A percentile compares a stretch with the other conserved stretches of the same genome.
These are phyloP conservation scores for Kregervanrija delftensis DNA, from an alignment of 805 yeast genomes.

Conservation along the genomic window DNA sequence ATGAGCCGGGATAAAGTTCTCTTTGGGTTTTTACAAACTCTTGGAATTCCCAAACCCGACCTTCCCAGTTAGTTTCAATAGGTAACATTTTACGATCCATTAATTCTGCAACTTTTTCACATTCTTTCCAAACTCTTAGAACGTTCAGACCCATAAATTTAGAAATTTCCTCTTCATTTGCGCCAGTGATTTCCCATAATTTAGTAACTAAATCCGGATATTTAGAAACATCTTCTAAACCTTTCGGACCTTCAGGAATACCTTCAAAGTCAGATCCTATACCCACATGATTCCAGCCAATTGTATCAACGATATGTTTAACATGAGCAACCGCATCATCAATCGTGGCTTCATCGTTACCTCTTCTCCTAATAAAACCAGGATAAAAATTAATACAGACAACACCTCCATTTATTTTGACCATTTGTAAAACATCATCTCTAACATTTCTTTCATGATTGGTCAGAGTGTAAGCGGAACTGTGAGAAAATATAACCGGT, in stretches of 20 bases:
- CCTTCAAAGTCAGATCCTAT: slow-evolving; percentile 50
- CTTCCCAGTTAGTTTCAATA: slow-evolving; percentile 35
- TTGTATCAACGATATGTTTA: slow-evolving; percentile 32
- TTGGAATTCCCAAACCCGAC: slow-evolving; percentile 29
- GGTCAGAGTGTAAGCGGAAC: slow-evolving; percentile 35
- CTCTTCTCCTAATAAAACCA: slow-evolving; percentile 25
- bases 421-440: slow-evolving; percentile 36
- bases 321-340: slow-evolving; percentile 43
- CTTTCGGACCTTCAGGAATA: slow-evolving; percentile 40
- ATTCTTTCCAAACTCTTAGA: slow-evolving; percentile 38
- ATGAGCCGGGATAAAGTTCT: slow-evolving; percentile 8
- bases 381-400: slow-evolving; percentile 42
- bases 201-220: slow-evolving; percentile 43
- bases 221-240: slow-evolving; percentile 48
- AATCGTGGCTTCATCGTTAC: slow-evolving; percentile 28
- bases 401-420: slow-evolving; percentile 40
- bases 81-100: slow-evolving; percentile 22
- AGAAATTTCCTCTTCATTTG: slow-evolving; percentile 36
- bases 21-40: background rate
- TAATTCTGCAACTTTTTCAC: slow-evolving; percentile 26
- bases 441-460: slow-evolving; percentile 41
- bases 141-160: slow-evolving; percentile 39
- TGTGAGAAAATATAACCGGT: slow-evolving; percentile 45
- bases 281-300: slow-evolving; percentile 49
- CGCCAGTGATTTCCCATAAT: slow-evolving; percentile 25